Conservation (phyloP, 2,329 filamentous ascomycete genomes). For the Claviceps pusilla region DNA sequence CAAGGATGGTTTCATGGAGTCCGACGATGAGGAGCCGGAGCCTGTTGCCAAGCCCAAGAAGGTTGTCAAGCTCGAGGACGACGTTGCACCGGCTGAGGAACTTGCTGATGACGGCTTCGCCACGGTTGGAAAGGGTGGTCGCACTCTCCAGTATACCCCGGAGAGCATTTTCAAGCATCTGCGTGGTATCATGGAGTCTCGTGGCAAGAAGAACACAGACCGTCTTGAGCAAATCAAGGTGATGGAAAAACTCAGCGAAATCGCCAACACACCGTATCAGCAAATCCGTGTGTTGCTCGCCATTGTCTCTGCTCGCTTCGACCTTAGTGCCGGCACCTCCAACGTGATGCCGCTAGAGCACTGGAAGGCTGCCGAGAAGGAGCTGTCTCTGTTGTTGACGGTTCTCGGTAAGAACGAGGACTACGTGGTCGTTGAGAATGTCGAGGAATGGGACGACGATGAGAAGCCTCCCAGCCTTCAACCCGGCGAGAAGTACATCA, state of each 20-base stretch:
- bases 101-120: slow-evolving; percentile 76
- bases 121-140: slow-evolving; percentile 77
- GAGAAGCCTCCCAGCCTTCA: slow-evolving; percentile 73
- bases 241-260: slow-evolving; percentile 91
- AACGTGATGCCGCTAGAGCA: slow-evolving; percentile 85
- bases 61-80: slow-evolving; percentile 23
- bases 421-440: slow-evolving; percentile 76
- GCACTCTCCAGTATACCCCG: slow-evolving; percentile 79
- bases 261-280: slow-evolving; percentile 83
- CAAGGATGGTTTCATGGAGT: slow-evolving; percentile 78
- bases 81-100: slow-evolving; percentile 33
- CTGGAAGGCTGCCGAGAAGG: slow-evolving; percentile 88
- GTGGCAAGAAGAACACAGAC: slow-evolving; percentile 98
- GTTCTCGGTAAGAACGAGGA: slow-evolving; percentile 67
- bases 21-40: slow-evolving; percentile 59
- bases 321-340: slow-evolving; percentile 65
- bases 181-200: slow-evolving; percentile 79
- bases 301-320: slow-evolving; percentile 85
- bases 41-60: slow-evolving; percentile 33
- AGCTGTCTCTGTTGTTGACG: slow-evolving; percentile 62
- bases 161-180: slow-evolving; percentile 98
- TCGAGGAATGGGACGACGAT: slow-evolving; percentile 98
- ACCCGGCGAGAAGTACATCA: slow-evolving; percentile 65
- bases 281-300: slow-evolving; percentile 83
- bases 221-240: slow-evolving; percentile 85